Evolutionary conservation across 768 basidiomycete genomes (phyloP).

Genomic region (Phanerochaete carnosa): DNA sequence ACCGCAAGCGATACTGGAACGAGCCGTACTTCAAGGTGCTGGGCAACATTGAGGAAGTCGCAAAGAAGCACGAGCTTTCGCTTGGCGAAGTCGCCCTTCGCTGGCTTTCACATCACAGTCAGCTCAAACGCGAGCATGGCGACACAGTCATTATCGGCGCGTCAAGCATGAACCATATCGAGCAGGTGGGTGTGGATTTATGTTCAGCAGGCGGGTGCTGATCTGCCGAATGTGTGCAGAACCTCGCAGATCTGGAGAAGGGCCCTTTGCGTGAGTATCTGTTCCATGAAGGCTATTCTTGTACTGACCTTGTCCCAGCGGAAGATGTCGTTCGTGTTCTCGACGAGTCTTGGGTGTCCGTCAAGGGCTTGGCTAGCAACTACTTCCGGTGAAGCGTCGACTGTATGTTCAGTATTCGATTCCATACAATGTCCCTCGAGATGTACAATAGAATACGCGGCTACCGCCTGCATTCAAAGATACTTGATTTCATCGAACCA

Average conservation of each 20-base stretch:
- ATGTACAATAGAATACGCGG: not conserved
- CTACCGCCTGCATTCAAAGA: too few species aligned
- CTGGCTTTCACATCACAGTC: slow-evolving; percentile 49
- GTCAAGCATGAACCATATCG: slow-evolving; percentile 52
- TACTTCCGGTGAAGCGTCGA: slow-evolving; percentile 9
- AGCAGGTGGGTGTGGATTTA: slow-evolving; percentile 22
- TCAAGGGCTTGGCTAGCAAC: slow-evolving; percentile 13
- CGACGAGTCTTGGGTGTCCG: slow-evolving; percentile 21
- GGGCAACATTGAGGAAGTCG: slow-evolving; percentile 29
- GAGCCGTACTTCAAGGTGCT: slow-evolving; percentile 30
- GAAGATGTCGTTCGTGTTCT: slow-evolving; percentile 17
- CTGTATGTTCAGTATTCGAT: not conserved
- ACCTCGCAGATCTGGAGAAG: slow-evolving; percentile 51
- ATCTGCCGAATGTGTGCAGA: slow-evolving; percentile 24
- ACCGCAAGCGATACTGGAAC: slow-evolving; percentile 38
- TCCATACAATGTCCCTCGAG: not conserved
- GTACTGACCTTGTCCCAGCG: slow-evolving; percentile 7
- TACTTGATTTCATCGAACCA: too few species aligned
- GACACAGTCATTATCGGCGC: slow-evolving; percentile 64
- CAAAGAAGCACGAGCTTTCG: slow-evolving; percentile 23
- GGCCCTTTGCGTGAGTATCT: slow-evolving; percentile 46
- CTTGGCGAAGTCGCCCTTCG: slow-evolving; percentile 31
- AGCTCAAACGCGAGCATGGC: slow-evolving; percentile 41
- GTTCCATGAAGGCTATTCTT: not conserved
- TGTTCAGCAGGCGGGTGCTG: not conserved